Evolutionary conservation across 2,329 filamentous ascomycete species (phyloP).

Genomic region (Exophiala lecanii-corni): DNA sequence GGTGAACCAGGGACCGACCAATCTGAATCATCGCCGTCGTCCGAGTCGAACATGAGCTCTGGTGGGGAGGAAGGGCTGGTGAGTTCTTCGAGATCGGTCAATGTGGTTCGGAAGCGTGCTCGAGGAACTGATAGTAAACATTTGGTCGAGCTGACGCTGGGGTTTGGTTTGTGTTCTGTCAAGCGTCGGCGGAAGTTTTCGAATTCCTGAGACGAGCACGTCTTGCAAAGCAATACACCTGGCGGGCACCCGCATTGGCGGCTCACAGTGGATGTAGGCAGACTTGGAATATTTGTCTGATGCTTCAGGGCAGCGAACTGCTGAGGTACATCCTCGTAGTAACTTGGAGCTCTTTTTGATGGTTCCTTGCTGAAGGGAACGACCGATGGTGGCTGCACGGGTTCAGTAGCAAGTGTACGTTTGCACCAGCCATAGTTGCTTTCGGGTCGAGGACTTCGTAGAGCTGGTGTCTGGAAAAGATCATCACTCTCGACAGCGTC

Average conservation of each 20-base stretch:
- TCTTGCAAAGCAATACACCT: constrained; percentile 10
- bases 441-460: neutral
- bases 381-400: neutral
- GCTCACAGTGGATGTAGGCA: neutral
- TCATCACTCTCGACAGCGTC: neutral
- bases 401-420: neutral
- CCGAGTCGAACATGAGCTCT: constrained; percentile 14
- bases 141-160: constrained; percentile 17
- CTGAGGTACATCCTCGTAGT: neutral
- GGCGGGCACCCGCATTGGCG: constrained; percentile 9
- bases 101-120: constrained; percentile 13
- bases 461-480: neutral
- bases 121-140: constrained; percentile 13
- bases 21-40: constrained; percentile 13
- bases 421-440: neutral
- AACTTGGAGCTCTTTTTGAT: neutral
- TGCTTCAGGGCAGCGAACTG: neutral
- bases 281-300: neutral
- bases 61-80: constrained; percentile 11
- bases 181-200: constrained; percentile 11
- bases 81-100: constrained; percentile 10
- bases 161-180: constrained; percentile 12
- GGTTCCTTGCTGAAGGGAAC: neutral
- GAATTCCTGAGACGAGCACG: constrained; percentile 13
- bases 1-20: constrained; percentile 15